Percentiles rank a stretch among this genome's conserved stretches.
Evolutionary conservation across 2,329 filamentous ascomycete species (phyloP).

Genomic region (Aspergillus ruber): DNA sequence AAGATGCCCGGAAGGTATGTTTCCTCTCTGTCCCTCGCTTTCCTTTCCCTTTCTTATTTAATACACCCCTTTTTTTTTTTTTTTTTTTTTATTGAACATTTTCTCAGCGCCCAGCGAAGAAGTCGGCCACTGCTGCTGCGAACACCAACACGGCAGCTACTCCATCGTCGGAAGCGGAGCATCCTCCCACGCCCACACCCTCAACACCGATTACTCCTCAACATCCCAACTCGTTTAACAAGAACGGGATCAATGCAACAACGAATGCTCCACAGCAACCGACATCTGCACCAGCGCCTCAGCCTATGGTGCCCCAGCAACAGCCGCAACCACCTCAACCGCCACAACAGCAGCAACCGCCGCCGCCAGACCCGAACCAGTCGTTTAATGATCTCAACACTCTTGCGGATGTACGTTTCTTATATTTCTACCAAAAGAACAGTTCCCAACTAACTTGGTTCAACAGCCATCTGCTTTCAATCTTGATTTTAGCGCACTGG

Average conservation of each 20-base stretch:
- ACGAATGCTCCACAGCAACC: conserved; percentile 27
- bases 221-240: conserved; percentile 40
- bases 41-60: neutral
- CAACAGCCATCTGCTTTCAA: conserved; percentile 29
- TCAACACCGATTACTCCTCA: conserved; percentile 45
- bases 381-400: conserved; percentile 29
- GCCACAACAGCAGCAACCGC: conserved; percentile 3
- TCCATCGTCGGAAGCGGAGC: conserved; percentile 41
- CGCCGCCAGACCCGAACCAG: conserved; percentile 7
- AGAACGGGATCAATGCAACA: conserved; percentile 31
- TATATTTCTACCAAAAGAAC: neutral
- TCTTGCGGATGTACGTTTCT: conserved; percentile 29
- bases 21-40: conserved; percentile 1
- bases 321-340: conserved; percentile 25
- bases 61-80: conserved; percentile 1
- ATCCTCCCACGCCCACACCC: conserved; percentile 43
- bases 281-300: conserved; percentile 31
- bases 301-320: conserved; percentile 25
- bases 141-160: conserved; percentile 38
- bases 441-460: conserved; percentile 10
- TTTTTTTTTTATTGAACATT: conserved; percentile 12
- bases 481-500: conserved; percentile 40
- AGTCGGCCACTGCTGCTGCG: conserved; percentile 28
- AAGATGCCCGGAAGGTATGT: conserved; percentile 49
- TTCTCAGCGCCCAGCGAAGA: conserved; percentile 38